Conservation (phyloP, 805 yeast species). For the Cyberlindnera subsufficiens region DNA sequence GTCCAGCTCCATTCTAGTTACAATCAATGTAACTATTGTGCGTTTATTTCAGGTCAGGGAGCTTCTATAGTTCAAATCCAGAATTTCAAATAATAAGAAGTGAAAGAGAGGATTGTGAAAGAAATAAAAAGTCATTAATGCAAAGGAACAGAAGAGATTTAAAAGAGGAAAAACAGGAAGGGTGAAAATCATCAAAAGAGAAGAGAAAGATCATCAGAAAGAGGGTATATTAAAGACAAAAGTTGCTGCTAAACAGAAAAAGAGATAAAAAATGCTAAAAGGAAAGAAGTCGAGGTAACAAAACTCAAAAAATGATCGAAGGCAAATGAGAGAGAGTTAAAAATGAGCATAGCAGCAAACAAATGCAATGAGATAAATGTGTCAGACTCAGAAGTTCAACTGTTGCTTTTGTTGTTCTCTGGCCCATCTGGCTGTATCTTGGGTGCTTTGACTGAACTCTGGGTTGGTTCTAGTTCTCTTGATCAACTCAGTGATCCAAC, state of each 20-base stretch:
- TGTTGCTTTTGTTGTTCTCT: conserved; percentile 51
- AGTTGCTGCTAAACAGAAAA: conserved; percentile 2
- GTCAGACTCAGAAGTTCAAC: conserved; percentile 8
- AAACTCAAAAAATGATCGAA: neutral
- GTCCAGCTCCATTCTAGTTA: no score
- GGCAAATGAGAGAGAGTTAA: neutral
- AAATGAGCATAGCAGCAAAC: neutral
- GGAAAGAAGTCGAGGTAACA: neutral
- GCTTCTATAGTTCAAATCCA: neutral
- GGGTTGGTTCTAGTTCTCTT: conserved; percentile 64
- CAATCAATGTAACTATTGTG: no score
- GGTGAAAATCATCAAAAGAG: neutral
- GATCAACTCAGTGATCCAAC: conserved; percentile 77
- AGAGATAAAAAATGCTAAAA: neutral
- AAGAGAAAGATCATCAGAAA: neutral
- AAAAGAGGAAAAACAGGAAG: neutral
- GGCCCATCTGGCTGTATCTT: conserved; percentile 97
- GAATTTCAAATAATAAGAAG: neutral
- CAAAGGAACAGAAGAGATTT: neutral
- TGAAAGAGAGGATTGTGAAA: neutral
- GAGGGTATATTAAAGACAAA: conserved; percentile 11
- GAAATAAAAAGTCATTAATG: neutral
- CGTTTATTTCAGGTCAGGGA: no score
- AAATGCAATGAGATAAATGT: neutral
- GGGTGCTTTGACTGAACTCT: conserved; percentile 57